A percentile compares a stretch with the other conserved stretches of the same genome.
phyloP scores from a whole-genome alignment of 2,329 filamentous ascomycete genomes.

The Harringtonia lauricola region DNA sequence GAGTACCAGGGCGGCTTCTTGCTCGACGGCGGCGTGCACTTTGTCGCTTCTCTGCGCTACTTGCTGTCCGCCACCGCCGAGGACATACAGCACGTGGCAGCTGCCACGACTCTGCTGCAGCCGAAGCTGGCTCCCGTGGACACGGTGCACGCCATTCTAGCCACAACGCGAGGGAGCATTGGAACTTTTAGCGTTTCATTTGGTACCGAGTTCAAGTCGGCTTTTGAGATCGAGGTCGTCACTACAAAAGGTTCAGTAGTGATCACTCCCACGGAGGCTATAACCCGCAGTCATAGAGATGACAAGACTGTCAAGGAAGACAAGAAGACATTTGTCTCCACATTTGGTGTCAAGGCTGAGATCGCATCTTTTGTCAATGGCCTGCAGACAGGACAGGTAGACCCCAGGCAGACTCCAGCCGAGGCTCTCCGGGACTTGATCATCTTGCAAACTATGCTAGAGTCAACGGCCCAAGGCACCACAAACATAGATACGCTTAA shows the following conservation, averaged over 20 bases:
- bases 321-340: neutral
- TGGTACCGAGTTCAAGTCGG: conserved; percentile 5
- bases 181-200: conserved; percentile 8
- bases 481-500: neutral
- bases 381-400: conserved; percentile 10
- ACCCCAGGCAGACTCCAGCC: conserved; percentile 13
- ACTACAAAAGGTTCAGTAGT: conserved; percentile 11
- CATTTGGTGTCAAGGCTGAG: conserved; percentile 15
- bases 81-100: neutral
- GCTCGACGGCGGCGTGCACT: conserved; percentile 64
- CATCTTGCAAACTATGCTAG: conserved; percentile 16
- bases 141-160: conserved; percentile 2
- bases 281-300: neutral
- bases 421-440: conserved; percentile 18
- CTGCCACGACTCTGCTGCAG: conserved; percentile 2
- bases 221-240: conserved; percentile 2
- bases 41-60: conserved; percentile 3
- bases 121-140: conserved; percentile 4
- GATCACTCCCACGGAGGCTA: conserved; percentile 13
- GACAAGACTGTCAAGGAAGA: neutral
- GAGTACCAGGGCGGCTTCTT: conserved; percentile 66
- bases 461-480: conserved; percentile 8
- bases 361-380: conserved; percentile 15
- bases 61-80: conserved; percentile 2
- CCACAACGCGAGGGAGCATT: conserved; percentile 1